Conservation (phyloP, 495 filamentous ascomycete species). For the Lineolata rhizophorae region DNA sequence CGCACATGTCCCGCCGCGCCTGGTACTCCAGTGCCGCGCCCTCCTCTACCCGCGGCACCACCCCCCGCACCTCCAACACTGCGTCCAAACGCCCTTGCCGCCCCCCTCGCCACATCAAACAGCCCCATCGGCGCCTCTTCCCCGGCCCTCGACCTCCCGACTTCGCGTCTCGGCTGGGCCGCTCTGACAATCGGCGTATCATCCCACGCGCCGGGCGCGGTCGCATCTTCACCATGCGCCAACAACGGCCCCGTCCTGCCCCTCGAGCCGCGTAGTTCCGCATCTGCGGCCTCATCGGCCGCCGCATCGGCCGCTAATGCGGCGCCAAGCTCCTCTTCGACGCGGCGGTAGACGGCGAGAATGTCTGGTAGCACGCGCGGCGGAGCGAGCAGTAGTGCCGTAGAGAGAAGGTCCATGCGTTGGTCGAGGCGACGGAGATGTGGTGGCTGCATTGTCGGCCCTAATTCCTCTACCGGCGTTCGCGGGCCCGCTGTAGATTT, state of each 20-base stretch:
- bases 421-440: slow-evolving; percentile 45
- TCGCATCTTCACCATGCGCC: slow-evolving; percentile 13
- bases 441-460: too few species aligned
- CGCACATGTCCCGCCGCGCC: too few species aligned
- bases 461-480: too few species aligned
- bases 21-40: slow-evolving; percentile 1
- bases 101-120: slow-evolving; percentile 76
- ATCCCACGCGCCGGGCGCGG: slow-evolving; percentile 44
- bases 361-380: slow-evolving; percentile 62
- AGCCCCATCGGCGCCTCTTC: slow-evolving; percentile 80
- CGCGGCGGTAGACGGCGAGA: slow-evolving; percentile 59
- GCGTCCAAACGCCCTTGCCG: slow-evolving; percentile 49
- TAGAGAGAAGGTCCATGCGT: slow-evolving; percentile 75
- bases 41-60: slow-evolving; percentile 2
- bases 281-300: slow-evolving; percentile 48
- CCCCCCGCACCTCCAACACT: slow-evolving; percentile 21
- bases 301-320: slow-evolving; percentile 39
- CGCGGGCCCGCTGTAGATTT: neutral
- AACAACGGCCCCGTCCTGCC: slow-evolving; percentile 5
- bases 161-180: slow-evolving; percentile 15
- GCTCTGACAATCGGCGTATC: slow-evolving; percentile 13
- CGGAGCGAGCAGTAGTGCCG: slow-evolving; percentile 64
- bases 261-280: slow-evolving; percentile 39
- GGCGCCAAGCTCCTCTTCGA: slow-evolving; percentile 63
- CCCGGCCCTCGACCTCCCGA: slow-evolving; percentile 13